Percentiles rank a stretch among this genome's conserved stretches.
Evolutionary conservation across 768 basidiomycete genomes (phyloP).

Genomic region (Rubroboletus pulcherrimus): DNA sequence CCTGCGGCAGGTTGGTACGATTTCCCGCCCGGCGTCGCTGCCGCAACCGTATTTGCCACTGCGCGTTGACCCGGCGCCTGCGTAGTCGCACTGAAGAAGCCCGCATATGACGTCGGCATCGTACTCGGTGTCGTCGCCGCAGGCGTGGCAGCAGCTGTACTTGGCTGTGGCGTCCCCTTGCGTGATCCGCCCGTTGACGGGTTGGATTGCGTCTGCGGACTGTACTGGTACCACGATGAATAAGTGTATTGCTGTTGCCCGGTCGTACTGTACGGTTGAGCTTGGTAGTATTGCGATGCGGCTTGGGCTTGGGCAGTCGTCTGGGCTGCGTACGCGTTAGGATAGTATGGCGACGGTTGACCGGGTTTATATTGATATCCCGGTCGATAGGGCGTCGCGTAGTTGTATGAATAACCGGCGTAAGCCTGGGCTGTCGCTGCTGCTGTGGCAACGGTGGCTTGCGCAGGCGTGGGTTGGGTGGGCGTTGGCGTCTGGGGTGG

Average conservation of each 20-base stretch:
- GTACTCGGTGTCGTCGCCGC: slow-evolving; percentile 26
- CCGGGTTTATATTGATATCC: slow-evolving; percentile 38
- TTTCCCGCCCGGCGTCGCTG: slow-evolving; percentile 25
- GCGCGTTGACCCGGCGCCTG: slow-evolving; percentile 42
- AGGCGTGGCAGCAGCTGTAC: slow-evolving; percentile 22
- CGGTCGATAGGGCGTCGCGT: slow-evolving; percentile 32
- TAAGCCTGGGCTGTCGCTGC: slow-evolving; percentile 27
- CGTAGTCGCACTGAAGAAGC: slow-evolving; percentile 35
- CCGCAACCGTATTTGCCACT: slow-evolving; percentile 52
- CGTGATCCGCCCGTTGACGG: slow-evolving; percentile 32
- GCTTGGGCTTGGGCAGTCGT: slow-evolving; percentile 26
- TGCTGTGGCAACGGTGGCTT: slow-evolving; percentile 24
- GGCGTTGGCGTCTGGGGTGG: slow-evolving; percentile 34
- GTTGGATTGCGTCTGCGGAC: slow-evolving; percentile 27
- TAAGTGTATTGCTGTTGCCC: slow-evolving; percentile 42
- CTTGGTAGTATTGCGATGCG: slow-evolving; percentile 35
- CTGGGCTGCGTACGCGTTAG: slow-evolving; percentile 25
- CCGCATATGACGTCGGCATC: slow-evolving; percentile 37
- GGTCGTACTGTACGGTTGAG: slow-evolving; percentile 32
- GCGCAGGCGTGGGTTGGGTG: slow-evolving; percentile 20
- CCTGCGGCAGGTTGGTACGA: slow-evolving; percentile 28
- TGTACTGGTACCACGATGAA: slow-evolving; percentile 44
- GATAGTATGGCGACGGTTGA: slow-evolving; percentile 33
- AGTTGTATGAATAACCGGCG: slow-evolving; percentile 35
- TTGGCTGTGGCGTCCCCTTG: slow-evolving; percentile 44